Conservation (phyloP, 106 monocot genomes). For the Dactylorhiza incarnata region DNA sequence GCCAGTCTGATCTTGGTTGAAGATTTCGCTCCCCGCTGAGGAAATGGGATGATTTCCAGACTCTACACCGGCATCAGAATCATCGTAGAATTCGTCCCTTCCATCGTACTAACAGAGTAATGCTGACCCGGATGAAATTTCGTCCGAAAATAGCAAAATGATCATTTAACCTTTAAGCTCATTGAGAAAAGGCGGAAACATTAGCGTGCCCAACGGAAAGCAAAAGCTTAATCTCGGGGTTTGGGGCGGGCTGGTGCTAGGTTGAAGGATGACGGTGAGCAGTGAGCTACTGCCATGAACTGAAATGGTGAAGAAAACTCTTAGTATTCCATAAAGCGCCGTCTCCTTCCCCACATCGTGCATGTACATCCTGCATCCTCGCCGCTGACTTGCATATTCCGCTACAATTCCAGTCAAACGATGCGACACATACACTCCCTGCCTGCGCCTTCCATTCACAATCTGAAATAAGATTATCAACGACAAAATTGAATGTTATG, state of each 20-base stretch:
- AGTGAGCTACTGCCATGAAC: not conserved
- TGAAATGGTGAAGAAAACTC: not conserved
- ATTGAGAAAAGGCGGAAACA: too few species aligned
- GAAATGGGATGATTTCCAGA: not conserved
- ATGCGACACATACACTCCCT: constrained; percentile 47
- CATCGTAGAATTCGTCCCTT: not conserved
- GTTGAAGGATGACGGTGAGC: not conserved
- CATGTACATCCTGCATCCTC: constrained; percentile 38
- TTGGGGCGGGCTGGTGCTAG: not conserved
- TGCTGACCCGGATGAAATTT: too few species aligned
- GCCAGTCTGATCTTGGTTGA: not conserved
- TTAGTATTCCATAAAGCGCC: constrained; percentile 32
- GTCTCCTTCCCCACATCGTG: constrained; percentile 47
- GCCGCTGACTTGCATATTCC: constrained; percentile 53
- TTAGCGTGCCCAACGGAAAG: not conserved
- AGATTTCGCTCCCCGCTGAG: not conserved
- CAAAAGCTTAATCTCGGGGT: not conserved
- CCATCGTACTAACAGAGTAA: not conserved
- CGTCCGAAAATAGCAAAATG: too few species aligned
- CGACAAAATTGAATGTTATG: not conserved
- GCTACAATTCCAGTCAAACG: constrained; percentile 55
- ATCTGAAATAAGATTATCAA: constrained; percentile 9
- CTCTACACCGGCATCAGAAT: not conserved
- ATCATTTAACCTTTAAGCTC: too few species aligned
- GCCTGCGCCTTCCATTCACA: constrained; percentile 60